A percentile compares a stretch with the other conserved stretches of the same genome.
Evolutionary conservation across 139 green algal genomes (phyloP).

Genomic region (Chlamydomonas asymmetrica): DNA sequence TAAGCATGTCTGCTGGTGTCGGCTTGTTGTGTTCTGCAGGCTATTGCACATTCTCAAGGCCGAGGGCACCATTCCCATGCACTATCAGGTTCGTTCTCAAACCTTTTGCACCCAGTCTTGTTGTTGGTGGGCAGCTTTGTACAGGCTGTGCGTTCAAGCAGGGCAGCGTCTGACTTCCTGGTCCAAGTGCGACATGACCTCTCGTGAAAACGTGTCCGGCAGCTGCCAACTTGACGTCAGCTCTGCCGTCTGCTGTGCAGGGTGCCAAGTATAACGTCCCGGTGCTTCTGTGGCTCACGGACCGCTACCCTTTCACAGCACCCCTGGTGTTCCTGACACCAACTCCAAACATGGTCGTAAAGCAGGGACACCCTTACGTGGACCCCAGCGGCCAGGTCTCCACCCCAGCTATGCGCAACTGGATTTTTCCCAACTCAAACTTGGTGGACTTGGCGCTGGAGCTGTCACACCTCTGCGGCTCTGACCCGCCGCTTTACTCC

Average conservation of each 20-base stretch:
- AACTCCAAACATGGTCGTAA: conserved; percentile 91
- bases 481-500: conserved; percentile 83
- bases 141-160: neutral
- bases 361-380: conserved; percentile 74
- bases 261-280: conserved; percentile 94
- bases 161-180: neutral
- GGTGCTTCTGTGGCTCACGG: conserved; percentile 79
- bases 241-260: conserved; percentile 37
- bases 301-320: conserved; percentile 69
- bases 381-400: conserved; percentile 61
- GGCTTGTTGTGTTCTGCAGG: conserved; percentile 26
- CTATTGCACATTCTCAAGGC: conserved; percentile 66
- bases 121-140: neutral
- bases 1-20: neutral
- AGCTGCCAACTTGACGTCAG: neutral
- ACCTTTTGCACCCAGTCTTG: neutral
- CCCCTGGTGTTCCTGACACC: conserved; percentile 84
- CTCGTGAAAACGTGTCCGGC: neutral
- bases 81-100: conserved; percentile 59
- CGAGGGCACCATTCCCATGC: conserved; percentile 88
- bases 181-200: neutral
- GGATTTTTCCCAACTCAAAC: conserved; percentile 31
- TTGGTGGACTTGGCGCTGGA: conserved; percentile 38
- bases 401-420: conserved; percentile 18
- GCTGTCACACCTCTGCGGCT: conserved; percentile 75